phyloP scores from a whole-genome alignment of 75 land plant species.

The Cunninghamia lanceolata region DNA sequence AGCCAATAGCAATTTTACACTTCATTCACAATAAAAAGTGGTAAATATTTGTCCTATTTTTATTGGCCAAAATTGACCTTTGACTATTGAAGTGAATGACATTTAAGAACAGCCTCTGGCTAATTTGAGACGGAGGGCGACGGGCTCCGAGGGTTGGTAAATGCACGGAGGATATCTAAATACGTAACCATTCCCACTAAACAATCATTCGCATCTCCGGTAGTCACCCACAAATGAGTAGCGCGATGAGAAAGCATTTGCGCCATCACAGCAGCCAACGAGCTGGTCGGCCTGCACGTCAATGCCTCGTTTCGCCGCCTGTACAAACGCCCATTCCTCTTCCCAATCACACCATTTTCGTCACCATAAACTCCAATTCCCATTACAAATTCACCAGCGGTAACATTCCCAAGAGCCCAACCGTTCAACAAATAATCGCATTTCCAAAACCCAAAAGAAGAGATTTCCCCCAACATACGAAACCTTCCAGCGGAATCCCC shows the following conservation, averaged over 20 bases:
- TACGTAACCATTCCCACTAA: slow-evolving; percentile 79
- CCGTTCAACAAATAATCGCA: slow-evolving; percentile 64
- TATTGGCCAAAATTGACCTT: too few relatives aligned
- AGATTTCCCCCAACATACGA: slow-evolving; percentile 75
- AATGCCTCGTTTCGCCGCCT: slow-evolving; percentile 58
- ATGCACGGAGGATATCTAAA: slow-evolving; percentile 60
- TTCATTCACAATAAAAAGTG: too few relatives aligned
- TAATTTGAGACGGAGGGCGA: too few relatives aligned
- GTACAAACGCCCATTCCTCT: slow-evolving; percentile 15
- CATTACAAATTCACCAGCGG: slow-evolving; percentile 69
- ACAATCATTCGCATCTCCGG: slow-evolving; percentile 33
- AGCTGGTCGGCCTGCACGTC: slow-evolving; percentile 65
- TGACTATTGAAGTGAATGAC: too few relatives aligned
- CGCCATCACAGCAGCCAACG: slow-evolving; percentile 86
- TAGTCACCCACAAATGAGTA: slow-evolving; percentile 81
- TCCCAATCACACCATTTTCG: too few relatives aligned
- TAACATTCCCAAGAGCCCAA: slow-evolving; percentile 69
- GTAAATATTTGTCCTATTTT: too few relatives aligned
- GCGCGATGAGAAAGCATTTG: slow-evolving; percentile 83
- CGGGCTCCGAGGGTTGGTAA: slow-evolving; percentile 37
- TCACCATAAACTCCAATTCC: slow-evolving; percentile 32
- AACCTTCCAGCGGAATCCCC: slow-evolving; percentile 25
- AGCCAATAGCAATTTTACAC: too few relatives aligned
- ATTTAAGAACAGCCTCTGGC: too few relatives aligned
- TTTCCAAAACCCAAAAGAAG: slow-evolving; percentile 59